Evolutionary conservation across 164 flowering plant genomes (phyloP).

Genomic region (Malania oleifera): DNA sequence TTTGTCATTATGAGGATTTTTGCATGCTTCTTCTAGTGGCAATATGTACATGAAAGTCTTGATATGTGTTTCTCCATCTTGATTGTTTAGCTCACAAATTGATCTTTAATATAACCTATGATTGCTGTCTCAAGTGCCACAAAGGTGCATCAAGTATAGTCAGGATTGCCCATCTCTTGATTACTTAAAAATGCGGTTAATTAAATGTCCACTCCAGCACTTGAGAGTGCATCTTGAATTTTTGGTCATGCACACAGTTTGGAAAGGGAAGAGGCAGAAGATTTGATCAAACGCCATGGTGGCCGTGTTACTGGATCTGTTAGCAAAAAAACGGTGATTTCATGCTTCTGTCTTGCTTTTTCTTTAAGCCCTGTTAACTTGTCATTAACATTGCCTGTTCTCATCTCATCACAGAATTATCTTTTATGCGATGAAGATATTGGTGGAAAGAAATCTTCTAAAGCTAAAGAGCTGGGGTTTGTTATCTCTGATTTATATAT

Average conservation of each 20-base stretch:
- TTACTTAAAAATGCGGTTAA: neutral
- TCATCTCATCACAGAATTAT: constrained; percentile 90
- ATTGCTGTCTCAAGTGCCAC: neutral
- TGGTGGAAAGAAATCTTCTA: constrained; percentile 75
- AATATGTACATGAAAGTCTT: neutral
- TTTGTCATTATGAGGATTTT: constrained; percentile 1
- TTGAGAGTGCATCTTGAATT: constrained; percentile 6
- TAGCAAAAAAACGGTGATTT: constrained; percentile 86
- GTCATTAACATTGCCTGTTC: constrained; percentile 10
- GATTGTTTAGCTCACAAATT: neutral
- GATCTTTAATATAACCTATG: neutral
- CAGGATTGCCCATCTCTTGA: neutral
- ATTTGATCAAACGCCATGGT: constrained; percentile 88
- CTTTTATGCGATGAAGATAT: constrained; percentile 96
- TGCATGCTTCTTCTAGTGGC: neutral
- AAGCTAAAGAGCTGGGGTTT: constrained; percentile 96
- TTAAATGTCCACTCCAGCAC: neutral
- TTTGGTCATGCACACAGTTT: constrained; percentile 43
- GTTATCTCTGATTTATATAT: constrained; percentile 13
- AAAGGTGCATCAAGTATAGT: neutral
- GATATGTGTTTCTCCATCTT: neutral
- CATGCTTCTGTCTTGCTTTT: constrained; percentile 7
- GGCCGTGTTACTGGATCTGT: constrained; percentile 95
- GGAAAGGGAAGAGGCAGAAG: constrained; percentile 98
- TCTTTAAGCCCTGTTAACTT: constrained; percentile 2